These are phyloP conservation scores for Cryptosporidium ryanae DNA, from an alignment of 169 alveolate genomes.

Conservation along the genomic window DNA sequence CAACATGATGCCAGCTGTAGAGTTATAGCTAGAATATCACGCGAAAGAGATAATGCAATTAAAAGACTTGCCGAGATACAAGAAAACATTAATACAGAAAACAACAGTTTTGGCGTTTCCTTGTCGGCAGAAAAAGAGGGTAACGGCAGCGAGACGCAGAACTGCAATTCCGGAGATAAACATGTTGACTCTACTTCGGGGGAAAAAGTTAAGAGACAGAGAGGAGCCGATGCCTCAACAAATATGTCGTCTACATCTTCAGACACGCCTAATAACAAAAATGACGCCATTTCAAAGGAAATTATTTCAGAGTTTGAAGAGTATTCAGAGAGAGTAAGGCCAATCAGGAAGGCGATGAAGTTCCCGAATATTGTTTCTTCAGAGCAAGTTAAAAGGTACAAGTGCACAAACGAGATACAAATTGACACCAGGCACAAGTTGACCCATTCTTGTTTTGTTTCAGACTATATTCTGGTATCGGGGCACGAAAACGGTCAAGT, in stretches of 20 bases:
- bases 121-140: conserved; percentile 3
- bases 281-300: conserved; percentile 75
- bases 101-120: neutral
- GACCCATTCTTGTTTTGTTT: conserved; percentile 29
- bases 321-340: conserved; percentile 76
- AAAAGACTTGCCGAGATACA: conserved; percentile 85
- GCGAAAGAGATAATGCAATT: conserved; percentile 94
- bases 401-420: neutral
- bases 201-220: neutral
- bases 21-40: conserved; percentile 94
- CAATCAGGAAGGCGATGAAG: conserved; percentile 76
- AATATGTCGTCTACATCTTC: too few relatives aligned
- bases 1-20: conserved; percentile 99
- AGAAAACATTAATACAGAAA: conserved; percentile 77
- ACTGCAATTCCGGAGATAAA: conserved; percentile 72
- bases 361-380: conserved; percentile 61
- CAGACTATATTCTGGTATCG: conserved; percentile 29
- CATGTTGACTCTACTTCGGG: conserved; percentile 78
- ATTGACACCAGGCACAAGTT: neutral
- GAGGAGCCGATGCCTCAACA: neutral
- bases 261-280: conserved; percentile 16
- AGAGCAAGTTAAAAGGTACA: conserved; percentile 50
- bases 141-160: neutral
- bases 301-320: conserved; percentile 57
- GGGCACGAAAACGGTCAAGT: conserved; percentile 46